Conservation (phyloP, 345 rosid species). For the Eucalyptus curtisii region DNA sequence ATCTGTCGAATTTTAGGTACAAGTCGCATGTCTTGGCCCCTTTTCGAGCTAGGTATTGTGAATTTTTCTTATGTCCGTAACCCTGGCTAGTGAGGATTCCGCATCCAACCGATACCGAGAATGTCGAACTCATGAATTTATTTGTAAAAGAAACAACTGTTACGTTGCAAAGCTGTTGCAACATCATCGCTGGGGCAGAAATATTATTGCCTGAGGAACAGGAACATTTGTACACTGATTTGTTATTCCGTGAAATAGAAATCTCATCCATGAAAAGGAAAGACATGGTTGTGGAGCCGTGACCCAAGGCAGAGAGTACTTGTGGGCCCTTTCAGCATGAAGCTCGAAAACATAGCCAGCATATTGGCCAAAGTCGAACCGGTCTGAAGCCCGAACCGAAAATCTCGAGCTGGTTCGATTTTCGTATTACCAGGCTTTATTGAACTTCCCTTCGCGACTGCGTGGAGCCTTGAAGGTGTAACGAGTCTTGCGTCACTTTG, state of each 20-base stretch:
- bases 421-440: not conserved
- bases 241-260: not conserved
- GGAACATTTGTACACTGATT: not conserved
- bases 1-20: not conserved
- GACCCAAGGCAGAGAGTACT: not conserved
- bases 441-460: not conserved
- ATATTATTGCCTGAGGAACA: not conserved
- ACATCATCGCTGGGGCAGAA: not conserved
- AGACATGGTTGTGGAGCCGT: not conserved
- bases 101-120: not conserved
- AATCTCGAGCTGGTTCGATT: not conserved
- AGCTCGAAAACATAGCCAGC: not conserved
- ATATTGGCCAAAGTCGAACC: not conserved
- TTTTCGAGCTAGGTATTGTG: not conserved
- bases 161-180: not conserved
- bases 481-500: not conserved
- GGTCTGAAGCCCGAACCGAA: not conserved
- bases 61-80: not conserved
- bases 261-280: not conserved
- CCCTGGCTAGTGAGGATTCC: not conserved
- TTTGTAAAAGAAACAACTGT: not conserved
- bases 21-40: not conserved
- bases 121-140: not conserved
- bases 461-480: not conserved
- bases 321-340: not conserved